Base-by-base conservation (phyloP, 805 yeast genomes). In the Starmerella tilneyi region DNA sequence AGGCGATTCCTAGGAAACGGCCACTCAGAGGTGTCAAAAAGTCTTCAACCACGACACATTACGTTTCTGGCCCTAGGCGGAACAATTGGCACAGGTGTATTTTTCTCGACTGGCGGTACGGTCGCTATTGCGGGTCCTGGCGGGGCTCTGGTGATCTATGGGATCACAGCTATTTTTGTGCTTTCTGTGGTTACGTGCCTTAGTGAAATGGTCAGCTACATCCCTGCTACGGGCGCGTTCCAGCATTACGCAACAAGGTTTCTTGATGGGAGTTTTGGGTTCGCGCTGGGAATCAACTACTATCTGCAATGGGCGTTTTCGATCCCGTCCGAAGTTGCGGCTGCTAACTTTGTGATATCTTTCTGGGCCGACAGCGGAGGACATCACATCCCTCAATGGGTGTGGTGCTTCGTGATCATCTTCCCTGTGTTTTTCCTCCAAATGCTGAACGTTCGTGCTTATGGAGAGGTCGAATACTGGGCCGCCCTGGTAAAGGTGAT, bases 51-150 rank as follows among this genome's bases (percentile, higher is more conserved):
- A 24, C 68, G 85, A 59, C 84, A 80, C 59, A 64, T 80, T 54
- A 76, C 76, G 51, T 74, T 79, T 78, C 78, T 81, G 56, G 84
- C 86, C 44, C 69, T 80, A 50, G 85, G 85, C 56, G 84, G 85
- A 43, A 70, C 79, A 43, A 79, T 81, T 50, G 92, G 89, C 58
- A 78, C 86, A 5, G 89, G 86, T 60, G 66, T 81, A 41, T 78
- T 81, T 52, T 78, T 82, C 42, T 36, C 55, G 15, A 50, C 48
- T 3, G 58, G 56, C 4, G 52, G 40, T 5, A 48, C 49, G 2
- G 51, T 58, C 30, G 45, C 52, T 19, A 47, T 47, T 20, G 58
- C 57, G 12, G 63, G 63, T 0, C 63, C 63, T 4, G 55, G 58
- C 12, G 63, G 61, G 3, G 55, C 59, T 11, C 41, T 59, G n/a